Conservation (phyloP, 352 stramenopile species). For the Pythium rishiriense region DNA sequence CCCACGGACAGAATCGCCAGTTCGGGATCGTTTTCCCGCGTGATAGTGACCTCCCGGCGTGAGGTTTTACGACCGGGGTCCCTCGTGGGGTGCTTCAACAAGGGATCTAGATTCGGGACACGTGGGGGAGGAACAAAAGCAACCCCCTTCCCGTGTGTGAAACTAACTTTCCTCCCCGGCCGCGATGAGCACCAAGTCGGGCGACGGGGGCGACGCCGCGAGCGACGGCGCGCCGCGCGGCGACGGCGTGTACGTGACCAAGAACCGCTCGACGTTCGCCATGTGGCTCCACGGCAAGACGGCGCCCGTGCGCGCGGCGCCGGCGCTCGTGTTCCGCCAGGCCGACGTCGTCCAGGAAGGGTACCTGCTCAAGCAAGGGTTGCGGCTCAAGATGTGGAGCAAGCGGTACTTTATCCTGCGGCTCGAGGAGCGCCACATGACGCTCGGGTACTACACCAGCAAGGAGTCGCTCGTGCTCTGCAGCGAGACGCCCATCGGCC, state of each 20-base stretch:
- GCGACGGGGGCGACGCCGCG: constrained; percentile 16
- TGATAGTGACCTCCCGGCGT: background rate
- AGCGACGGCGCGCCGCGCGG: constrained; percentile 23
- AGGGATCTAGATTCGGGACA: constrained; percentile 24
- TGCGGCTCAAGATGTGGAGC: constrained; percentile 79
- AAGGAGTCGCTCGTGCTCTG: constrained; percentile 81
- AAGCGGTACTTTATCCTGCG: constrained; percentile 87
- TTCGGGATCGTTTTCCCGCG: background rate
- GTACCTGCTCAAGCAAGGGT: constrained; percentile 82
- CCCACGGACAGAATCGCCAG: too few species aligned
- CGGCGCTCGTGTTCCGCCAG: constrained; percentile 71
- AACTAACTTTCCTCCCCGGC: constrained; percentile 12
- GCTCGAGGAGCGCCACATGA: constrained; percentile 88
- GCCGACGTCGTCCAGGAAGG: constrained; percentile 86
- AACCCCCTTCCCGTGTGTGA: constrained; percentile 3
- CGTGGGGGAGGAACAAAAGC: constrained; percentile 8
- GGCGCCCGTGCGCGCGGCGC: constrained; percentile 42
- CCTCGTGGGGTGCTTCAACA: constrained; percentile 8
- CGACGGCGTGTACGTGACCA: constrained; percentile 85
- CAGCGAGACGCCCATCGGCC: constrained; percentile 81
- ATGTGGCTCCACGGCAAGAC: constrained; percentile 86
- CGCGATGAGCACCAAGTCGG: constrained; percentile 28
- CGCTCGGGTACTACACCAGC: constrained; percentile 83
- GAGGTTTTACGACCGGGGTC: constrained; percentile 11
- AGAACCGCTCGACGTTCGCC: constrained; percentile 82